Evolutionary conservation across 352 stramenopile genomes (phyloP), one percentile per base, ranked within the genome.

Genomic region (Pythium sukuiense): DNA sequence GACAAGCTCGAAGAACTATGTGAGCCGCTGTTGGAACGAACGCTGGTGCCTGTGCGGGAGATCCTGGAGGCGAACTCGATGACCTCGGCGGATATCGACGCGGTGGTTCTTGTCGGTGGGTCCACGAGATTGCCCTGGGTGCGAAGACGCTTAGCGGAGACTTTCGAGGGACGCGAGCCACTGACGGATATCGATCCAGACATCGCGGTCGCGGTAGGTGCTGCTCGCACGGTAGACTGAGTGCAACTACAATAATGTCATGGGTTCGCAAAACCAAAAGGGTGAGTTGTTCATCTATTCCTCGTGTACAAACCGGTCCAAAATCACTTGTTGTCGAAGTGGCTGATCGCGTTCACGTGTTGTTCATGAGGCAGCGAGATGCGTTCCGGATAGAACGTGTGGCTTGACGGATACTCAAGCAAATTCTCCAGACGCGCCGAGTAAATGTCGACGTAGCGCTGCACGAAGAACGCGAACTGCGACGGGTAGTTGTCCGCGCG

Each of bases 371-470:
- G 81, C 65, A 91, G 70, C 2, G 70, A 77, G 18, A 87, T 76
- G 13, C 83, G 85, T 59, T 88, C 76, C 1, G 89, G 89, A 62
- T 95, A 96, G 64, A 97, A 97, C 7, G 86, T 89, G 69, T 96
- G 87, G 55, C 76, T 89, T 9, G 80, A 81, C n/a, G 81, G 80
- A 59, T 95, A 95, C 56, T 91, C 76, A 41, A 93, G 61, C 45
- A 97, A 59, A 66, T 96, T 94, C 61, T 92, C 84, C 45, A 95
- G 74, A 1, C 86, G 77, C n/a, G 80, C 85, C 35, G 84, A 93
- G 78, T 96, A 97, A 32, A 97, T 83, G 66, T 97, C 89, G 11
- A 94, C 87, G 65, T 97, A 95, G 37, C 89, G 79, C 63, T 92
- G 85, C 60, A 95, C 81, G 64, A 83, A 90, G 67, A 93, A 96